Evolutionary conservation across 345 rosid species (phyloP).

Genomic region (Cardamine occulta): DNA sequence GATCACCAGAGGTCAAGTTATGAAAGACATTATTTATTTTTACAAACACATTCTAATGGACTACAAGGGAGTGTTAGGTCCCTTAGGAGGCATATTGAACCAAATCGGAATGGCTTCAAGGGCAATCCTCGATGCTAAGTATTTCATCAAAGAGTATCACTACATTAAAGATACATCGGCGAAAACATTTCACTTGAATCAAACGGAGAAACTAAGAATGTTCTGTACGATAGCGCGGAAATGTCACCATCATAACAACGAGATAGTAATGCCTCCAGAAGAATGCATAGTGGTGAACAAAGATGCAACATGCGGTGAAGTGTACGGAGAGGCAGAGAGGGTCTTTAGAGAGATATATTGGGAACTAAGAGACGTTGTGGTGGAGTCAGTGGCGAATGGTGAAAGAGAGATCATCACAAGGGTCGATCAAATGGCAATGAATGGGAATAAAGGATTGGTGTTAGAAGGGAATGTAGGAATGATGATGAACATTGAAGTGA

Average conservation of each 20-base stretch:
- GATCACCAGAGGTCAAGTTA: constrained; percentile 66
- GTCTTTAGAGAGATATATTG: constrained; percentile 70
- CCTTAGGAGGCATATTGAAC: constrained; percentile 49
- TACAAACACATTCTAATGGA: constrained; percentile 63
- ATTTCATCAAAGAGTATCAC: constrained; percentile 66
- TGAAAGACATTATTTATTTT: constrained; percentile 65
- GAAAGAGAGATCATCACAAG: constrained; percentile 49
- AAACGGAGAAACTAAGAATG: constrained; percentile 54
- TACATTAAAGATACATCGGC: constrained; percentile 34
- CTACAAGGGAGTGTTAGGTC: constrained; percentile 46
- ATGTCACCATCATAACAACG: constrained; percentile 37
- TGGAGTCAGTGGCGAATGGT: constrained; percentile 52
- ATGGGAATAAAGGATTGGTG: constrained; percentile 51
- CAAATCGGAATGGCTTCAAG: constrained; percentile 65
- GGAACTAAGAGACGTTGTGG: constrained; percentile 63
- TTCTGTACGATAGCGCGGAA: constrained; percentile 58
- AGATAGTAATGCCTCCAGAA: constrained; percentile 52
- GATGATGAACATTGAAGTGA: constrained; percentile 37
- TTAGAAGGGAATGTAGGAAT: constrained; percentile 54
- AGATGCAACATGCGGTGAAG: constrained; percentile 67
- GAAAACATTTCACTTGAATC: constrained; percentile 37
- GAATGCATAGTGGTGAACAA: constrained; percentile 66
- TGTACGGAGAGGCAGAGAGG: constrained; percentile 62
- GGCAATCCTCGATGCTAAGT: constrained; percentile 73
- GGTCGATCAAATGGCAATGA: constrained; percentile 49